These are phyloP conservation scores for Capniomyces stellatus DNA, from an alignment of 371 early-diverging fungal species.

Conservation along the genomic window DNA sequence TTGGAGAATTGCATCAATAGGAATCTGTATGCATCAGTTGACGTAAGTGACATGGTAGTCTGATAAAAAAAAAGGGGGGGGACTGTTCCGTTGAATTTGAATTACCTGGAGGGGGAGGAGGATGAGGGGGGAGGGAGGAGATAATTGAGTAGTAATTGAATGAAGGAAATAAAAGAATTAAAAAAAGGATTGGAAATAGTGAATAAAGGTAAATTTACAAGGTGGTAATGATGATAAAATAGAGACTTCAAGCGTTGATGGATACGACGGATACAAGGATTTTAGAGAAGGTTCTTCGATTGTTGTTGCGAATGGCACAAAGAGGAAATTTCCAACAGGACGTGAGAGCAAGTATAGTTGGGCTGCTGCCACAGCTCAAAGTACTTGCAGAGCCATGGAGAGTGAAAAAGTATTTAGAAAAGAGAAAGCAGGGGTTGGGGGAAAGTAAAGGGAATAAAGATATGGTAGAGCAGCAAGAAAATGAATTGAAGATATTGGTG, in stretches of 20 bases:
- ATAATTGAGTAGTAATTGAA: no score
- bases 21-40: slow-evolving; percentile 79
- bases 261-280: slow-evolving; percentile 20
- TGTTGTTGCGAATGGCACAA: slow-evolving; percentile 20
- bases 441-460: neutral
- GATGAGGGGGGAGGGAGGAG: no score
- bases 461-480: slow-evolving; percentile 6
- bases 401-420: slow-evolving; percentile 8
- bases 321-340: slow-evolving; percentile 27
- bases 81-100: no score
- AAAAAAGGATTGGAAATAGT: no score
- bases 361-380: slow-evolving; percentile 10
- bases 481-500: slow-evolving; percentile 19
- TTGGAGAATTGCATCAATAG: slow-evolving; percentile 91
- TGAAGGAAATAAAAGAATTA: no score
- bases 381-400: slow-evolving; percentile 24
- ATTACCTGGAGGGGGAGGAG: no score
- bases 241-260: slow-evolving; percentile 31
- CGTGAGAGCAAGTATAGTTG: slow-evolving; percentile 13
- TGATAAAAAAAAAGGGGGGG: no score
- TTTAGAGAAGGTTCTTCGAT: slow-evolving; percentile 18
- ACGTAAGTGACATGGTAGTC: no score
- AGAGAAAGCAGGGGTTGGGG: neutral
- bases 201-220: slow-evolving; percentile 50
- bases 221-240: slow-evolving; percentile 42